These are phyloP conservation scores for Quercus tomentella DNA, from an alignment of 331 rosid genomes.

Conservation along the genomic window DNA sequence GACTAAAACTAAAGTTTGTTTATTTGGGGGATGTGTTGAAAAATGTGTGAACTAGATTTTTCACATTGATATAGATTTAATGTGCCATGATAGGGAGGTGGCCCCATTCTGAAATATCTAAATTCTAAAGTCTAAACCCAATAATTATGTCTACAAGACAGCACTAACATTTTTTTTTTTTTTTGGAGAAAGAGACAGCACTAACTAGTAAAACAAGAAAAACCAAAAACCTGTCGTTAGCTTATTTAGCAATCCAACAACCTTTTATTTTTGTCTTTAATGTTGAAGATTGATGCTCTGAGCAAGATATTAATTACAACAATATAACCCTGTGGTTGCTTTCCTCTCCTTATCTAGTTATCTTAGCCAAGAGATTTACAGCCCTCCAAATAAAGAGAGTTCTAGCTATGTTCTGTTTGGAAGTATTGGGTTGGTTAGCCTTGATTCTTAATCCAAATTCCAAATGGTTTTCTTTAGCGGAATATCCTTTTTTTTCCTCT, in stretches of 20 bases:
- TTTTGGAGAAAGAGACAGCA: no score
- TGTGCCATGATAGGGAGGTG: background rate
- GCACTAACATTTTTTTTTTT: no score
- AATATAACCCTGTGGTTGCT: background rate
- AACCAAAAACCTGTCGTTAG: no score
- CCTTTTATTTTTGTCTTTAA: background rate
- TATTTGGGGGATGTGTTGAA: background rate
- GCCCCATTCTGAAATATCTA: background rate
- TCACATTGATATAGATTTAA: background rate
- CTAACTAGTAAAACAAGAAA: no score
- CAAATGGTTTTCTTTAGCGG: conserved; percentile 15
- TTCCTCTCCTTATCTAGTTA: background rate
- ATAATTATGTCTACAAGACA: conserved; percentile 11
- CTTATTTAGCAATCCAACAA: no score
- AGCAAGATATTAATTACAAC: no score
- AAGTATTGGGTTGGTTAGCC: background rate
- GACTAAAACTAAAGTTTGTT: background rate
- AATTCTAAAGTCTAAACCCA: background rate
- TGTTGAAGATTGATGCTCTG: no score
- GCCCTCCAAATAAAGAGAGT: conserved; percentile 5
- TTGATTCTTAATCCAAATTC: background rate
- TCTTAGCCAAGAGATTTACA: background rate
- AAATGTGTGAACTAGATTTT: background rate
- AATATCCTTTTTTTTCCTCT: conserved; percentile 1
- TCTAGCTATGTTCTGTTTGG: background rate